phyloP scores from a whole-genome alignment of 1,284 basidiomycete genomes.

The Afroboletus lepidellus region DNA sequence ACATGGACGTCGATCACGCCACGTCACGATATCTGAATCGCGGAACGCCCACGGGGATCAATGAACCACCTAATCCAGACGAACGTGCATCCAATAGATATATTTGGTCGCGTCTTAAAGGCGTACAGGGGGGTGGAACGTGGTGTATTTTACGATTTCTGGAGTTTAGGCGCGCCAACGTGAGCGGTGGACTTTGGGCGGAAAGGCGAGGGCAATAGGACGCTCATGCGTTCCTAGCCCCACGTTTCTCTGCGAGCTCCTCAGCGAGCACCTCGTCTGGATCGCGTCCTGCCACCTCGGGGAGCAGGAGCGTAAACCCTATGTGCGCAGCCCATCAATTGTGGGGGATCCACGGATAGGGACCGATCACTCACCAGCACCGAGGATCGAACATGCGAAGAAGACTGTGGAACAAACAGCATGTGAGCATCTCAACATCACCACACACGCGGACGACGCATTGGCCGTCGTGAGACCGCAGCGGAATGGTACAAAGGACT shows the following conservation, averaged over 20 bases:
- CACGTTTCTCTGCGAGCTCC: constrained; percentile 43
- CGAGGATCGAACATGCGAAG: constrained; percentile 57
- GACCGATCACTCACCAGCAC: constrained; percentile 39
- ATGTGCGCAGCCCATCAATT: constrained; percentile 8
- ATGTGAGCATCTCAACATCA: constrained; percentile 5
- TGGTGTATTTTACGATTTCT: too few species aligned
- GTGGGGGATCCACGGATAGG: neutral
- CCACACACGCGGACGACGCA: neutral
- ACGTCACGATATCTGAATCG: too few species aligned
- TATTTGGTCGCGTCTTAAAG: too few species aligned
- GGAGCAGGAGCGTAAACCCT: constrained; percentile 69
- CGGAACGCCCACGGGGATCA: too few species aligned
- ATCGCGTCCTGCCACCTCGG: constrained; percentile 75
- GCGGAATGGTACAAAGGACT: constrained; percentile 20
- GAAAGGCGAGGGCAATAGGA: neutral
- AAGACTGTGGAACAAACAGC: constrained; percentile 42
- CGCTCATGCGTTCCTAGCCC: neutral
- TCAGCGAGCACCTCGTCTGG: constrained; percentile 63
- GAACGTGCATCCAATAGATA: too few species aligned
- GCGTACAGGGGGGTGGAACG: too few species aligned
- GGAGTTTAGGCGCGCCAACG: too few species aligned
- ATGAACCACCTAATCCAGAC: too few species aligned
- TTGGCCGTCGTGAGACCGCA: constrained; percentile 21
- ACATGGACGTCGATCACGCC: too few species aligned
- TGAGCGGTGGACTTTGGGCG: too few species aligned